Conservation (phyloP, 306 rosid genomes). For the Rosa chinensis region DNA sequence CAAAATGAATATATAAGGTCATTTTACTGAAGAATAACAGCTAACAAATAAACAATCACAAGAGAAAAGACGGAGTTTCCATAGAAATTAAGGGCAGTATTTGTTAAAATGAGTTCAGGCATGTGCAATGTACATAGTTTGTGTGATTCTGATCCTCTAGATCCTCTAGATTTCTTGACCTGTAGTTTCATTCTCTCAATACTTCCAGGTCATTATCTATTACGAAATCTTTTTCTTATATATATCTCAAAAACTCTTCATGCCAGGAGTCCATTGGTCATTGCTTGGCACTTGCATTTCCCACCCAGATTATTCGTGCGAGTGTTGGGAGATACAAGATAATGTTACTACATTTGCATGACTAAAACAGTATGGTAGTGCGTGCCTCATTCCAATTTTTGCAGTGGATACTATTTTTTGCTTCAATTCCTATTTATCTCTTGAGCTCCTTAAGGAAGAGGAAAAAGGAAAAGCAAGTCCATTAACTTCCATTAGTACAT, state of each 20-base stretch:
- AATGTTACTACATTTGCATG: background rate
- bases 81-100: background rate
- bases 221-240: background rate
- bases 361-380: background rate
- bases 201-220: background rate
- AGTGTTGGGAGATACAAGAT: background rate
- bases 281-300: conserved; percentile 1
- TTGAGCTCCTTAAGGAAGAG: background rate
- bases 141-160: background rate
- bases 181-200: background rate
- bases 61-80: background rate
- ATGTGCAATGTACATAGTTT: background rate
- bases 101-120: background rate
- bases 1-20: conserved; percentile 26
- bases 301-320: background rate
- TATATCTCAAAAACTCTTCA: background rate
- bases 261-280: background rate
- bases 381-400: background rate
- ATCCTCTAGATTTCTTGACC: background rate
- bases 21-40: background rate
- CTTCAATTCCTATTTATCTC: background rate
- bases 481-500: conserved; percentile 2
- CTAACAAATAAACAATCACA: background rate
- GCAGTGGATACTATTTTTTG: background rate
- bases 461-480: background rate